Evolutionary conservation across 257 asterid genomes (phyloP), one percentile per base, ranked within the genome.

Genomic region (Solanum infundibuliforme): DNA sequence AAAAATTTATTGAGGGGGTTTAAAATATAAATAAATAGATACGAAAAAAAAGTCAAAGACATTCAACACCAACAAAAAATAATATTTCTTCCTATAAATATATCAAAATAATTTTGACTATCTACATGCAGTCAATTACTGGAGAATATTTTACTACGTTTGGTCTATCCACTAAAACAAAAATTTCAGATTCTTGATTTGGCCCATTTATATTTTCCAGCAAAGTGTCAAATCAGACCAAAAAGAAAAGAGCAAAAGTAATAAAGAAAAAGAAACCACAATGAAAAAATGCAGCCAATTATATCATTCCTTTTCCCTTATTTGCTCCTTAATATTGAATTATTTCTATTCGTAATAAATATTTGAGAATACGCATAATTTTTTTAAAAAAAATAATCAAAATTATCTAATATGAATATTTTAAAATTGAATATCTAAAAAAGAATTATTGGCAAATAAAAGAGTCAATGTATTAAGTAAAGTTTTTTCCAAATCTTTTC

Each of bases 191-290:
- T 74, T 74, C 9, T 36, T 36, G 31, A 36, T 6, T 75, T 75
- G 55, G 21, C 83, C 55, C 32, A 75, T 16, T 36, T 38, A 14
- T 75, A 75, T 23, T 39, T 75, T 76, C 18, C 18, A n/a, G 83
- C 5, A 38, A 75, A 76, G 31, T 21, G 58, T 38, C 83, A 38
- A 38, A 71, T 71, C 77, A 71, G 23, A 74, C 82, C 52, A 74
- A 36, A 76, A 38, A 76, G 34, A 38, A 76, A 76, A 76, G 58
- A 38, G 34, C 83, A 76, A 38, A 76, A 76, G 58, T 38, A 38
- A 38, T 38, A 76, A 76, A 38, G 58, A 76, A 76, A 76, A 76
- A 76, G 20, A 8, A 12, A 76, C 4, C 58, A n/a, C 60, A 76
- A 25, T 46, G 35, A 9, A 39, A 77, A 39, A 32, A 77, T 7